Percentiles rank a stretch among this genome's conserved stretches.
These are phyloP conservation scores for Voacanga thouarsii DNA, from an alignment of 257 asterid genomes.

Conservation along the genomic window DNA sequence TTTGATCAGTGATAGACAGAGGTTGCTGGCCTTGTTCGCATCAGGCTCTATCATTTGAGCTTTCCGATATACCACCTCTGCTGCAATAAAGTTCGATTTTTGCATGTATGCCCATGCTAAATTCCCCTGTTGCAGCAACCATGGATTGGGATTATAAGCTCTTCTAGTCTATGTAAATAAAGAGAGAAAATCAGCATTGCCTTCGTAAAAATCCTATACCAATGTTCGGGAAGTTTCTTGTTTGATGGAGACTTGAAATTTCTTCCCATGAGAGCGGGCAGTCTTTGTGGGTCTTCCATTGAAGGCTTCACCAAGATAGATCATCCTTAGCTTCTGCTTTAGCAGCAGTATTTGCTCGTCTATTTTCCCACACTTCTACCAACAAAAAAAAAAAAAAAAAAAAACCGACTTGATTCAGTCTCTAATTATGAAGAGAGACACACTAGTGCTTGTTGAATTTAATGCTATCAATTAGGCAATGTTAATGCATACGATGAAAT, in stretches of 20 bases:
- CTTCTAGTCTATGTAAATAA: neutral
- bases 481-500: neutral
- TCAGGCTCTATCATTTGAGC: slow-evolving; percentile 90
- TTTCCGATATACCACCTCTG: slow-evolving; percentile 74
- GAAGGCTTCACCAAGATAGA: slow-evolving; percentile 77
- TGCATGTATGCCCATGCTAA: slow-evolving; percentile 94
- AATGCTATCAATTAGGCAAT: neutral
- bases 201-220: slow-evolving; percentile 25
- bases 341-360: slow-evolving; percentile 74
- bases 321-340: slow-evolving; percentile 70
- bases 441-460: no score
- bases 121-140: slow-evolving; percentile 48
- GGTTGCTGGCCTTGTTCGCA: slow-evolving; percentile 76
- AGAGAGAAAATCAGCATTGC: neutral
- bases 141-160: neutral
- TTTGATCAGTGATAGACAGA: slow-evolving; percentile 62
- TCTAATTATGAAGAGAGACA: no score
- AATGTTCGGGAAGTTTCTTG: slow-evolving; percentile 75
- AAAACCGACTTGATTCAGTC: neutral
- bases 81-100: slow-evolving; percentile 63
- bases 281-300: slow-evolving; percentile 81
- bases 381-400: neutral
- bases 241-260: slow-evolving; percentile 72
- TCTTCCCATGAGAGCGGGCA: slow-evolving; percentile 91
- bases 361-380: slow-evolving; percentile 74